Evolutionary conservation across 768 basidiomycete species (phyloP).

Genomic region (Udeniomyces megalosporus): DNA sequence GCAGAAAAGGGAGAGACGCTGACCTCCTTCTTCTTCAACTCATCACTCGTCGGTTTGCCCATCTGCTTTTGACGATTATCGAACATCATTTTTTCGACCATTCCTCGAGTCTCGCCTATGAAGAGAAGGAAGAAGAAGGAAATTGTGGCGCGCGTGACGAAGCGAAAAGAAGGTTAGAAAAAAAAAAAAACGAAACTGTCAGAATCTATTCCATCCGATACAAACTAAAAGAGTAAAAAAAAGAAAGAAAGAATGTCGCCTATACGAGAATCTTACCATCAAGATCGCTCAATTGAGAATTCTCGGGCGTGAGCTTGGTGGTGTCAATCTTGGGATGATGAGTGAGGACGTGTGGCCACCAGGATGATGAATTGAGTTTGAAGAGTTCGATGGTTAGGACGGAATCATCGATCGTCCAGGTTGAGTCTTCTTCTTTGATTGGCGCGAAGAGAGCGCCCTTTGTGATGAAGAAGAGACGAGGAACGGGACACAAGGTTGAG

Average conservation of each 20-base stretch:
- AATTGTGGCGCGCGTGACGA: no score
- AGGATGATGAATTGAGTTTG: slow-evolving; percentile 21
- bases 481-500: no score
- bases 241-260: not conserved
- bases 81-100: slow-evolving; percentile 99
- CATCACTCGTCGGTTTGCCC: slow-evolving; percentile 90
- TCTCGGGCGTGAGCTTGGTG: slow-evolving; percentile 82
- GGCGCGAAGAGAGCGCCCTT: slow-evolving; percentile 37
- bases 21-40: slow-evolving; percentile 81
- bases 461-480: not conserved
- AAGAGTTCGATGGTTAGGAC: slow-evolving; percentile 27
- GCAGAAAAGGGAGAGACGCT: slow-evolving; percentile 10
- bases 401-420: slow-evolving; percentile 77
- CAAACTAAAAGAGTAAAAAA: not conserved
- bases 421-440: slow-evolving; percentile 89
- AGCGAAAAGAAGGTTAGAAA: not conserved
- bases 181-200: no score
- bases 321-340: slow-evolving; percentile 96
- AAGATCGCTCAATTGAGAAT: slow-evolving; percentile 88
- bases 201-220: not conserved
- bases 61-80: slow-evolving; percentile 51
- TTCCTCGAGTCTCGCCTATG: slow-evolving; percentile 41
- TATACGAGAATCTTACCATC: slow-evolving; percentile 43
- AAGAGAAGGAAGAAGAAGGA: not conserved
- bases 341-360: slow-evolving; percentile 77